Evolutionary conservation across 164 flowering plant species (phyloP).

Genomic region (Stephania japonica): DNA sequence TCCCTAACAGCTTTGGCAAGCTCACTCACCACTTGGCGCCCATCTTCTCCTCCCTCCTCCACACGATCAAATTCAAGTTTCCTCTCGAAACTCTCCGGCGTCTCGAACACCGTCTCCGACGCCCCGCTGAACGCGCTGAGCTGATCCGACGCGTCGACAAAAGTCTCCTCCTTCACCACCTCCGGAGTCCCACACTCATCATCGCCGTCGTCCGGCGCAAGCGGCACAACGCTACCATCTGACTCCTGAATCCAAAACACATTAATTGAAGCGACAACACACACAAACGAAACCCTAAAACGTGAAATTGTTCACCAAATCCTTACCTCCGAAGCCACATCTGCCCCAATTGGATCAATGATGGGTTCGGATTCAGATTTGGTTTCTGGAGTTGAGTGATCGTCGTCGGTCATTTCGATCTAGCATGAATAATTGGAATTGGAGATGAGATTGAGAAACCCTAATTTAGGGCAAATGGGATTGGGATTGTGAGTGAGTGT

Average conservation of each 20-base stretch:
- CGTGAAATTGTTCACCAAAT: background rate
- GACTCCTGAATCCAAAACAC: conserved; percentile 21
- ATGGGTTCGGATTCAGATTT: too few relatives aligned
- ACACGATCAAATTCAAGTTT: conserved; percentile 14
- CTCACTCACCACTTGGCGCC: conserved; percentile 31
- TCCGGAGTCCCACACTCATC: conserved; percentile 40
- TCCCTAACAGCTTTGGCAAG: conserved; percentile 39
- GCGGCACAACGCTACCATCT: conserved; percentile 21
- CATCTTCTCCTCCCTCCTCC: conserved; percentile 25
- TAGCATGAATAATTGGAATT: too few relatives aligned
- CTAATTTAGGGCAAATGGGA: too few relatives aligned
- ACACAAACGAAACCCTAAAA: background rate
- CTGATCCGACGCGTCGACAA: conserved; percentile 70
- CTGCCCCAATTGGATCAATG: too few relatives aligned
- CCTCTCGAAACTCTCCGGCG: conserved; percentile 23
- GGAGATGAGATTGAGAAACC: too few relatives aligned
- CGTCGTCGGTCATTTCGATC: too few relatives aligned
- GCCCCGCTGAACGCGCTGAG: conserved; percentile 25
- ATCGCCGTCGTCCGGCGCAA: conserved; percentile 15
- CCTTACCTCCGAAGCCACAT: background rate
- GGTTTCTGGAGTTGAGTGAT: too few relatives aligned
- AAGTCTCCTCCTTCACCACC: conserved; percentile 56
- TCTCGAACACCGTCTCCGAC: conserved; percentile 13
- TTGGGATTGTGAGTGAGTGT: too few relatives aligned
- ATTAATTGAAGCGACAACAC: background rate